These are phyloP conservation scores for Hyaloscypha hepaticicola DNA, from an alignment of 495 filamentous ascomycete species.

Conservation along the genomic window DNA sequence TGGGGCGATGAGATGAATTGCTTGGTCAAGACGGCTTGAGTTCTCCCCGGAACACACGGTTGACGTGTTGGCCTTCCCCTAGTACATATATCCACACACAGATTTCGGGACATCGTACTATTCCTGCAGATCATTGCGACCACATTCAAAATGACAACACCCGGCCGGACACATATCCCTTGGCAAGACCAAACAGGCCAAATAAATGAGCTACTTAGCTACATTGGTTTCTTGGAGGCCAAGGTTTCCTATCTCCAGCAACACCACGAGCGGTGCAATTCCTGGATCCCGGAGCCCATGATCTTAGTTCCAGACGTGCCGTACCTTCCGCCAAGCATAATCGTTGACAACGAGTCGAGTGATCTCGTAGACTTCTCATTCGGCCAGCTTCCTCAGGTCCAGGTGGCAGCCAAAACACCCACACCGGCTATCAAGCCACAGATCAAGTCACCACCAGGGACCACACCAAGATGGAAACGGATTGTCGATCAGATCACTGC, in stretches of 20 bases:
- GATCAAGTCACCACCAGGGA: not conserved
- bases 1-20: not conserved
- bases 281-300: slow-evolving; percentile 1
- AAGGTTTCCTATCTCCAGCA: slow-evolving; percentile 9
- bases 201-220: slow-evolving; percentile 7
- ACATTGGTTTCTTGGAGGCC: slow-evolving; percentile 9
- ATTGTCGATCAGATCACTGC: slow-evolving; percentile 30
- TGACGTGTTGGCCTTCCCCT: not conserved
- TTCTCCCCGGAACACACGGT: not conserved
- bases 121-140: not conserved
- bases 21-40: not conserved
- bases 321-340: slow-evolving; percentile 4
- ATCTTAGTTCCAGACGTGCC: not conserved
- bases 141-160: slow-evolving; percentile 9
- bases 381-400: not conserved
- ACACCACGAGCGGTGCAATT: slow-evolving; percentile 5
- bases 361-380: not conserved
- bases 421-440: not conserved
- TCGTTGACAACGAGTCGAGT: not conserved
- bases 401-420: not conserved
- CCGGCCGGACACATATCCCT: slow-evolving; percentile 12
- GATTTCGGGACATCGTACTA: not conserved
- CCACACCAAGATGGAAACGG: slow-evolving; percentile 5
- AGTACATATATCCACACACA: not conserved
- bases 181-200: slow-evolving; percentile 9